Evolutionary conservation across 108 stramenopile species (phyloP).

Genomic region (Epithemia pelagica): DNA sequence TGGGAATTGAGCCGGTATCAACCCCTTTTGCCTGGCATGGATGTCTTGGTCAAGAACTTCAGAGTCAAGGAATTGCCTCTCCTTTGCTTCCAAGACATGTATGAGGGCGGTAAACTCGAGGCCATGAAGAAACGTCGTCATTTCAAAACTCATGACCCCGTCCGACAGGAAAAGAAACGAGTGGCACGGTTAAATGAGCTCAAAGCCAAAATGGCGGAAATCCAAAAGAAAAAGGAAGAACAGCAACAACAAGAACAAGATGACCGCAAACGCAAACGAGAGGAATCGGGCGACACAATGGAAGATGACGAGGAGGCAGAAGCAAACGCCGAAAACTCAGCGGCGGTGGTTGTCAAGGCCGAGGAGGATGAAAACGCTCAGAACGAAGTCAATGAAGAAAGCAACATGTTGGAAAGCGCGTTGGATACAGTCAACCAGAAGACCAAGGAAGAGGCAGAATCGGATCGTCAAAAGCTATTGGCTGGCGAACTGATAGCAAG

Average conservation of each 20-base stretch:
- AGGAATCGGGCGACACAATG: conserved; percentile 7
- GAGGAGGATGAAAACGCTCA: conserved; percentile 14
- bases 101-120: conserved; percentile 73
- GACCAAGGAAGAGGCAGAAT: conserved; percentile 80
- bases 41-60: conserved; percentile 68
- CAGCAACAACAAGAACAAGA: conserved; percentile 41
- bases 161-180: conserved; percentile 55
- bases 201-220: conserved; percentile 75
- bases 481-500: conserved; percentile 41
- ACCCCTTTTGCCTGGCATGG: conserved; percentile 72
- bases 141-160: conserved; percentile 70
- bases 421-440: conserved; percentile 58
- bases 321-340: too few relatives aligned
- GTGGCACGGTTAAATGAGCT: conserved; percentile 49
- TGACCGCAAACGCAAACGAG: conserved; percentile 24
- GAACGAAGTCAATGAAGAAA: conserved; percentile 43
- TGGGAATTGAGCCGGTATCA: conserved; percentile 72
- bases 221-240: conserved; percentile 57
- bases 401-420: conserved; percentile 63
- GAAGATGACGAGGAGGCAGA: conserved; percentile 11
- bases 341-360: neutral
- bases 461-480: conserved; percentile 64
- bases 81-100: conserved; percentile 68
- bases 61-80: conserved; percentile 67
- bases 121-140: conserved; percentile 80